phyloP scores from a whole-genome alignment of 2,329 filamentous ascomycete genomes.

The Ophiostoma pallidulum region DNA sequence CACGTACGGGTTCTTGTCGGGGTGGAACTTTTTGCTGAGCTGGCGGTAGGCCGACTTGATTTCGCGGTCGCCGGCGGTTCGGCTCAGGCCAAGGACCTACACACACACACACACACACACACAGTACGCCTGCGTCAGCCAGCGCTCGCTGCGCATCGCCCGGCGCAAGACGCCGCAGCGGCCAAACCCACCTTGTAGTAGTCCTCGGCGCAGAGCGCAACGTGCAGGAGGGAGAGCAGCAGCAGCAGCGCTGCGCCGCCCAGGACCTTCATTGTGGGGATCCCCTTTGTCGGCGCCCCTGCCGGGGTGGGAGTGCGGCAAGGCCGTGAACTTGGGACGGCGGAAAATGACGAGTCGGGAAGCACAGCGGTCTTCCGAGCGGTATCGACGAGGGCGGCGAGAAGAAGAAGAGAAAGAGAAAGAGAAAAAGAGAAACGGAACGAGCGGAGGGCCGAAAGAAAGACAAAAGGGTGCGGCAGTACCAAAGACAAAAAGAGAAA shows the following conservation, averaged over 20 bases:
- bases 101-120: not conserved
- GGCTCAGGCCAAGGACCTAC: conserved; percentile 71
- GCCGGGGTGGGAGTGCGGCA: too few relatives aligned
- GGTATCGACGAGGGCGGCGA: too few relatives aligned
- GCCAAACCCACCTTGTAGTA: conserved; percentile 66
- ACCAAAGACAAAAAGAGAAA: too few relatives aligned
- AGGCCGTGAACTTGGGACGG: too few relatives aligned
- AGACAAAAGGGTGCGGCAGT: not conserved
- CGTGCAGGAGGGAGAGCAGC: conserved; percentile 43
- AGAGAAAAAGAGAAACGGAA: not conserved
- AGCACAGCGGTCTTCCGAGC: too few relatives aligned
- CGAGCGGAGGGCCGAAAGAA: not conserved
- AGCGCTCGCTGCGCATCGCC: not conserved
- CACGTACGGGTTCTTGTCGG: conserved; percentile 96
- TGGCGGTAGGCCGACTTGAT: conserved; percentile 90
- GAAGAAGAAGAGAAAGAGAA: not conserved
- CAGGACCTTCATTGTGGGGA: conserved; percentile 6
- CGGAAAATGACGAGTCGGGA: too few relatives aligned
- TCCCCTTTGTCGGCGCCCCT: too few relatives aligned
- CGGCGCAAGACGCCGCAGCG: too few relatives aligned
- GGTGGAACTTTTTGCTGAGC: conserved; percentile 91
- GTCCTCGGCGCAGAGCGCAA: conserved; percentile 55
- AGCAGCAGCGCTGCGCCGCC: conserved; percentile 29
- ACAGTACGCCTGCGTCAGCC: too few relatives aligned
- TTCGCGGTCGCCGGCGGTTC: conserved; percentile 70